Percentiles rank a stretch among this genome's conserved stretches.
Evolutionary conservation across 208 protist genomes (phyloP).

Genomic region (Wallacemonas sp.): DNA sequence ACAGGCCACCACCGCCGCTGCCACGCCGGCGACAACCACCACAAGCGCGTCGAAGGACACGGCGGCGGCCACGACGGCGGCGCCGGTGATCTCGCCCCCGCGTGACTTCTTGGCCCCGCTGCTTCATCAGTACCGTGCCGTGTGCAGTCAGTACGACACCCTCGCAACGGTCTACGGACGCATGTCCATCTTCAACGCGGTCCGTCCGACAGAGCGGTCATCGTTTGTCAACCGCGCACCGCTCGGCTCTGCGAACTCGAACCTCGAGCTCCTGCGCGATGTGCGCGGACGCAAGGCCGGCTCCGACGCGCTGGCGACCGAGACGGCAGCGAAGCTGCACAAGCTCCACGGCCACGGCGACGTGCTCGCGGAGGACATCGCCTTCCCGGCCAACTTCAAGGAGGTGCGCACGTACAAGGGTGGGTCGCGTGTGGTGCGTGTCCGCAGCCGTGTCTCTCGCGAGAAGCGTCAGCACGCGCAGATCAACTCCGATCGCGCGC

Average conservation of each 20-base stretch:
- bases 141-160: slow-evolving; percentile 66
- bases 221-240: slow-evolving; percentile 54
- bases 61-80: slow-evolving; percentile 4
- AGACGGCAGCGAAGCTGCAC: slow-evolving; percentile 11
- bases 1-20: slow-evolving; percentile 3
- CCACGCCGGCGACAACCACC: slow-evolving; percentile 4
- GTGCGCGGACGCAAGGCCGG: background rate
- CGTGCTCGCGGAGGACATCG: slow-evolving; percentile 48
- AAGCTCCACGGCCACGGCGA: slow-evolving; percentile 18
- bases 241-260: slow-evolving; percentile 29
- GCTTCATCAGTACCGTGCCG: slow-evolving; percentile 74
- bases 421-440: slow-evolving; percentile 46
- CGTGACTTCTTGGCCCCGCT: slow-evolving; percentile 77
- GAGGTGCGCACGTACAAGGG: slow-evolving; percentile 56
- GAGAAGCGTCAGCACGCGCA: slow-evolving; percentile 28
- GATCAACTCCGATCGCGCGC: slow-evolving; percentile 29
- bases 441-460: slow-evolving; percentile 43
- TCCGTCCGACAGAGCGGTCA: slow-evolving; percentile 68
- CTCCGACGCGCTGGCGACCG: slow-evolving; percentile 7
- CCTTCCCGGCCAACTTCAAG: slow-evolving; percentile 81
- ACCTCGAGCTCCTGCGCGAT: slow-evolving; percentile 33
- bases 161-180: slow-evolving; percentile 75
- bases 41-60: slow-evolving; percentile 10
- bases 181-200: slow-evolving; percentile 78
- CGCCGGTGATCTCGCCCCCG: slow-evolving; percentile 39